These are phyloP conservation scores for Phaeophleospora eucalypticola DNA, from an alignment of 2,329 filamentous ascomycete genomes.

Conservation along the genomic window DNA sequence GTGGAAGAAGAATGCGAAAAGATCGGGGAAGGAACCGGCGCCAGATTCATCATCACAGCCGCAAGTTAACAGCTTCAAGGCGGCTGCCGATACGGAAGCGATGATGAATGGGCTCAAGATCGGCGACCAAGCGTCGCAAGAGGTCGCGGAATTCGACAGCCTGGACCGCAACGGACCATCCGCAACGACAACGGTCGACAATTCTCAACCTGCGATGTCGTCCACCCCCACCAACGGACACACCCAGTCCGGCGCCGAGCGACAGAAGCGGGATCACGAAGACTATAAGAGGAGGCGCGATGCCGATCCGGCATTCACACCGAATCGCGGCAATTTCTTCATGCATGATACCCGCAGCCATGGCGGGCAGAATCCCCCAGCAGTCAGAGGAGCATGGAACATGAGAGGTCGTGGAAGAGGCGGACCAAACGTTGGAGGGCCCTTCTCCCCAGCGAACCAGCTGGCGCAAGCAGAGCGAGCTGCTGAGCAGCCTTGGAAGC, in stretches of 20 bases:
- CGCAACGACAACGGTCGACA: conserved; percentile 23
- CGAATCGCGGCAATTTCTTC: conserved; percentile 91
- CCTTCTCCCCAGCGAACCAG: conserved; percentile 47
- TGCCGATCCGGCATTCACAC: conserved; percentile 87
- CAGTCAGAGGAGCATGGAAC: conserved; percentile 22
- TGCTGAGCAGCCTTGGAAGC: conserved; percentile 76
- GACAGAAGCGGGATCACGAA: conserved; percentile 79
- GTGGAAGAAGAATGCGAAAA: conserved; percentile 24
- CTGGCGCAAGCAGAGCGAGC: conserved; percentile 50
- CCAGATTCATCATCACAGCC: conserved; percentile 23
- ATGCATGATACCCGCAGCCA: conserved; percentile 78
- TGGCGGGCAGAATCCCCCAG: conserved; percentile 19
- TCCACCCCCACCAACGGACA: conserved; percentile 31
- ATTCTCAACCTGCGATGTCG: conserved; percentile 20
- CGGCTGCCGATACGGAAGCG: conserved; percentile 54
- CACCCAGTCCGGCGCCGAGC: conserved; percentile 54
- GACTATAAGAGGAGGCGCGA: conserved; percentile 85
- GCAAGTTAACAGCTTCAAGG: conserved; percentile 34
- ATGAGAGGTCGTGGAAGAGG: conserved; percentile 62
- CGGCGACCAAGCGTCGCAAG: conserved; percentile 36
- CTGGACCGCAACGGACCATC: conserved; percentile 37
- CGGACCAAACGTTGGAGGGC: conserved; percentile 53
- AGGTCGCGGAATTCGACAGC: conserved; percentile 51
- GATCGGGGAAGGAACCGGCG: conserved; percentile 28
- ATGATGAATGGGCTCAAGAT: conserved; percentile 59